A percentile compares a stretch with the other conserved stretches of the same genome.
phyloP scores from a whole-genome alignment of 768 basidiomycete species.

The Tulasnella sp. region DNA sequence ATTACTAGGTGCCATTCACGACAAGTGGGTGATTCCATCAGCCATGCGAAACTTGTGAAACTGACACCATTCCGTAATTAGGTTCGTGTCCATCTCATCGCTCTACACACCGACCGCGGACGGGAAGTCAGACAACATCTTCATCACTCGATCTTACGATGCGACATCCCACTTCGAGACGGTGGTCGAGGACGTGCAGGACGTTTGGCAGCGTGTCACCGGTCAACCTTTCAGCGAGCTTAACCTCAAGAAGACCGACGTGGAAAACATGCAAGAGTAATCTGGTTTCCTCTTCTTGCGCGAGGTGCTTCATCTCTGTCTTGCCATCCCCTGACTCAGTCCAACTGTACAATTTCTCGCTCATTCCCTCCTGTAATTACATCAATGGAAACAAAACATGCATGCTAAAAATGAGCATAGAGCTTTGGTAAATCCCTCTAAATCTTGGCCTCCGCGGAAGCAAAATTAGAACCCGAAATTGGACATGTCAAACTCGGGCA shows the following conservation, averaged over 20 bases:
- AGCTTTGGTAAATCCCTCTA: neutral
- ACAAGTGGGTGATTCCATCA: conserved; percentile 63
- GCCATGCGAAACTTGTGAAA: conserved; percentile 1
- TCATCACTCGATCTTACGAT: conserved; percentile 96
- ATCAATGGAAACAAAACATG: conserved; percentile 14
- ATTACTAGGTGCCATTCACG: conserved; percentile 86
- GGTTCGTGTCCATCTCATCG: conserved; percentile 86
- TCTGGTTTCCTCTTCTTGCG: neutral
- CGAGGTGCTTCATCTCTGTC: neutral
- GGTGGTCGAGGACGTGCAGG: conserved; percentile 93
- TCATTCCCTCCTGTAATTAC: conserved; percentile 4
- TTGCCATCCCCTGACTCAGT: neutral
- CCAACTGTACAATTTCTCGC: neutral
- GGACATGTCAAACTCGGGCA: conserved; percentile 85
- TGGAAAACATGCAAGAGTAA: conserved; percentile 27
- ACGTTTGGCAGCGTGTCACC: conserved; percentile 88
- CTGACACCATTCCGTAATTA: conserved; percentile 37
- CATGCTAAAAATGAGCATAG: neutral
- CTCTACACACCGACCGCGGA: conserved; percentile 83
- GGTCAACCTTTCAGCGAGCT: conserved; percentile 54
- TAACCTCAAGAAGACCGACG: conserved; percentile 82
- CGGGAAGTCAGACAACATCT: conserved; percentile 85
- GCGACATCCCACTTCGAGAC: conserved; percentile 99
- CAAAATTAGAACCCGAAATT: conserved; percentile 46
- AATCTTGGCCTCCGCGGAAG: neutral